Evolutionary conservation across 768 basidiomycete species (phyloP).

Genomic region (Candolleomyces efflorescens): DNA sequence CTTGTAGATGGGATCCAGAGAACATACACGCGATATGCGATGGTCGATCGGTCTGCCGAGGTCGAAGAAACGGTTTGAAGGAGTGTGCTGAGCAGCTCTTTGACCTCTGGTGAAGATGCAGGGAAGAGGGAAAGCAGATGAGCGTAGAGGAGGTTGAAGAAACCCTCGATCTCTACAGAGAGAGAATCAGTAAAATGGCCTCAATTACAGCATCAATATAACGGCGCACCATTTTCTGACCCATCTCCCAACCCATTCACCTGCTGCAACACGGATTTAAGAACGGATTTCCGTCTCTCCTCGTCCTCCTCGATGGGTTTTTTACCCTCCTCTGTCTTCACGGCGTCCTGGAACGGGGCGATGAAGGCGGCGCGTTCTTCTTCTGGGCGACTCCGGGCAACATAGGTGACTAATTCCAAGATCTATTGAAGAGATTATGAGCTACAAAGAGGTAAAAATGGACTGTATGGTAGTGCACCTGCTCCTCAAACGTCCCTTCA

Average conservation of each 20-base stretch:
- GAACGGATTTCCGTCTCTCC: slow-evolving; percentile 45
- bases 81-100: slow-evolving; percentile 43
- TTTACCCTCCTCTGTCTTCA: slow-evolving; percentile 30
- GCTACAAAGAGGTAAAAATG: not conserved
- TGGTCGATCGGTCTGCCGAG: slow-evolving; percentile 44
- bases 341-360: slow-evolving; percentile 60
- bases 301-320: slow-evolving; percentile 38
- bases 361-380: slow-evolving; percentile 61
- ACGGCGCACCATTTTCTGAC: slow-evolving; percentile 61
- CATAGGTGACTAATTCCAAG: slow-evolving; percentile 73
- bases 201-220: not conserved
- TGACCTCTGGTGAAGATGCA: slow-evolving; percentile 50
- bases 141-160: slow-evolving; percentile 79
- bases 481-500: slow-evolving; percentile 86
- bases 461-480: slow-evolving; percentile 40
- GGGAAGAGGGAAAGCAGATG: slow-evolving; percentile 64
- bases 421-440: slow-evolving; percentile 42
- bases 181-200: slow-evolving; percentile 6
- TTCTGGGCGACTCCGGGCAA: slow-evolving; percentile 61
- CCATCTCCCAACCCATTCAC: slow-evolving; percentile 74
- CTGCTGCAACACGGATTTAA: slow-evolving; percentile 57
- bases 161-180: slow-evolving; percentile 65
- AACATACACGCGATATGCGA: slow-evolving; percentile 76
- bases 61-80: slow-evolving; percentile 54
- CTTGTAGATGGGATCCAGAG: slow-evolving; percentile 5